Base-by-base conservation (phyloP, 805 yeast species). In the Candida fluviatilis region DNA sequence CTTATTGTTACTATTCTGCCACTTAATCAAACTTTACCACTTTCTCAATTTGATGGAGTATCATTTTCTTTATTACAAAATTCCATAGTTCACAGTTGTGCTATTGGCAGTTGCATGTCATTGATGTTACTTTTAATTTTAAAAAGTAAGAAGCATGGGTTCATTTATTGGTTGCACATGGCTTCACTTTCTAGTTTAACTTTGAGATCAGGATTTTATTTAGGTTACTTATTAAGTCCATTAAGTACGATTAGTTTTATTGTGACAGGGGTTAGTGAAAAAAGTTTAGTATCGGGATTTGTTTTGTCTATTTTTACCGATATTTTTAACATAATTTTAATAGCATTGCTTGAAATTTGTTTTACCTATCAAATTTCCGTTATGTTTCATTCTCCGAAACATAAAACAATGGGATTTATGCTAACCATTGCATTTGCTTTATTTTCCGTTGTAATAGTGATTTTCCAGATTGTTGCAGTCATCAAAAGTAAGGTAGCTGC, bases 151-250 rank as follows among this genome's bases (percentile, higher is more conserved):
- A 35, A 35, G 13, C 29, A 35, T 16, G 34, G 34, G 4, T 24
- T 34, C 17, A 75, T 88, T 19, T 91, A 87, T 56, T 56, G 80
- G n/a, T 60, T 88, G 32, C 89, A 90, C 58, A 80, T 80, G 54
- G 36, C 69, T 2, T 76, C 84, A 24, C 64, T 91, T 37, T 35
- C 76, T 2, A 54, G 79, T 4, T 60, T 82, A 37, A 57, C 82
- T 4, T 40, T 88, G 12, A 82, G 84, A 37, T 75, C 89, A 1
- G 71, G 75, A 2, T 59, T 89, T 4, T 80, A 73, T 58, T 50
- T 84, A 19, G 69, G 62, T 10, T 78, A 80, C 46, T 54, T 80
- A 14, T 51, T 71, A 24, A 76, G 84, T 8, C 69, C 78, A 1
- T 75, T 73, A 46, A 64, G 72, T 19, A 62, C 80, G 0, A 38